These are phyloP conservation scores for Marasmius sp. DNA, from an alignment of 1,284 basidiomycete species.

Conservation along the genomic window DNA sequence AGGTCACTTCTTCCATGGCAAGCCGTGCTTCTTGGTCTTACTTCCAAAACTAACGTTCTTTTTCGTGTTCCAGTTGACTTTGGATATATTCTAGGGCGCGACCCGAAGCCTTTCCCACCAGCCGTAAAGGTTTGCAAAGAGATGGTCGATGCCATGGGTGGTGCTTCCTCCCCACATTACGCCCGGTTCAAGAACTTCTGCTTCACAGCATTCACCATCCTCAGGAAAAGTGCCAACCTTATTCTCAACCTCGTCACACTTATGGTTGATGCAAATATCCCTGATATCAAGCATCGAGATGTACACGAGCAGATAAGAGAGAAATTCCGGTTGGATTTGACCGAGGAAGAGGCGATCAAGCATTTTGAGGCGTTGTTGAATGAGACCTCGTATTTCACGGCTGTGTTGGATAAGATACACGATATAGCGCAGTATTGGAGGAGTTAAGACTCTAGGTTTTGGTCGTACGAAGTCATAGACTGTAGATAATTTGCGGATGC, in stretches of 20 bases:
- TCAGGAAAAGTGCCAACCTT: conserved; percentile 97
- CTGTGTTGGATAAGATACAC: conserved; percentile 91
- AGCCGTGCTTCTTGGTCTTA: conserved; percentile 15
- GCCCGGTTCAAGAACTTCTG: conserved; percentile 94
- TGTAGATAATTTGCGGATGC: no score
- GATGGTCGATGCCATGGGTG: conserved; percentile 99
- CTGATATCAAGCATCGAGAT: conserved; percentile 93
- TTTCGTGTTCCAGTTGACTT: conserved; percentile 78
- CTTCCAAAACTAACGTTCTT: conserved; percentile 4
- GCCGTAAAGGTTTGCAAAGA: conserved; percentile 99
- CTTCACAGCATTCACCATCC: conserved; percentile 93
- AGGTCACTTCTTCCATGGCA: conserved; percentile 88
- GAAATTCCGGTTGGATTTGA: conserved; percentile 92
- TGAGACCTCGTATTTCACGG: conserved; percentile 93
- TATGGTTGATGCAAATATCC: conserved; percentile 98
- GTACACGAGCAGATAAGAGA: conserved; percentile 90
- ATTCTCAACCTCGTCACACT: conserved; percentile 95
- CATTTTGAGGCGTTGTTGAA: conserved; percentile 93
- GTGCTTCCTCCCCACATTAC: conserved; percentile 89
- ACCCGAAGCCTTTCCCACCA: conserved; percentile 97
- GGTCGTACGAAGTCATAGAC: no score
- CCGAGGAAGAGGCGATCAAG: conserved; percentile 96
- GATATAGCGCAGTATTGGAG: conserved; percentile 85
- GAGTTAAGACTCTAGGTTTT: conserved; percentile 37
- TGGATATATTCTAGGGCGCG: conserved; percentile 96